Conservation (phyloP, 2,329 filamentous ascomycete species). For the Trichoderma harzianum region DNA sequence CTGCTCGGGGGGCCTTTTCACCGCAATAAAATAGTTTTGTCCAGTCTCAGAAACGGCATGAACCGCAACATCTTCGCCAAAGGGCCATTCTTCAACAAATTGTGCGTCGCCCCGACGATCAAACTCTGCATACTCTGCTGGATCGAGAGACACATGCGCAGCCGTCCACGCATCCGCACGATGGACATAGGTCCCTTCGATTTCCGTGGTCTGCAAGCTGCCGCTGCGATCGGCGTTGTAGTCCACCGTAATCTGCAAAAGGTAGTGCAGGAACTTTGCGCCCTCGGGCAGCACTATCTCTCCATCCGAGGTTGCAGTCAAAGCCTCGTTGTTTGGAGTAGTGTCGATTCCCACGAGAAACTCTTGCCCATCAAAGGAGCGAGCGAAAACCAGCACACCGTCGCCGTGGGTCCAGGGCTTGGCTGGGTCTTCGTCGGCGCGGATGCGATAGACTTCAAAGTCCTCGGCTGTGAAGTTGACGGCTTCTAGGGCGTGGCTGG, state of each 20-base stretch:
- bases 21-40: constrained; percentile 38
- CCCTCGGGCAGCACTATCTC: constrained; percentile 25
- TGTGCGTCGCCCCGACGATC: constrained; percentile 30
- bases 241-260: constrained; percentile 42
- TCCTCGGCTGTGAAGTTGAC: constrained; percentile 38
- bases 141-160: constrained; percentile 33
- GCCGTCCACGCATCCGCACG: constrained; percentile 33
- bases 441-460: constrained; percentile 34
- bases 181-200: constrained; percentile 38
- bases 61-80: constrained; percentile 39
- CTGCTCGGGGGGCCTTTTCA: constrained; percentile 27
- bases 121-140: constrained; percentile 32
- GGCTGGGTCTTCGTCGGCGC: constrained; percentile 10
- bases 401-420: constrained; percentile 38
- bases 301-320: constrained; percentile 24
- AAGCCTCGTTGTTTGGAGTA: constrained; percentile 35
- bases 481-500: constrained; percentile 28
- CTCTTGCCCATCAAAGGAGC: constrained; percentile 34
- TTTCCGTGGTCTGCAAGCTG: constrained; percentile 34
- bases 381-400: constrained; percentile 37
- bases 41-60: constrained; percentile 43
- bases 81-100: constrained; percentile 38
- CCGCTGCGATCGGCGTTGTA: constrained; percentile 39
- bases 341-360: constrained; percentile 38
- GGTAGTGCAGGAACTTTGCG: constrained; percentile 36